Conservation (phyloP, 2,329 filamentous ascomycete genomes). For the Colletotrichum coccodes region DNA sequence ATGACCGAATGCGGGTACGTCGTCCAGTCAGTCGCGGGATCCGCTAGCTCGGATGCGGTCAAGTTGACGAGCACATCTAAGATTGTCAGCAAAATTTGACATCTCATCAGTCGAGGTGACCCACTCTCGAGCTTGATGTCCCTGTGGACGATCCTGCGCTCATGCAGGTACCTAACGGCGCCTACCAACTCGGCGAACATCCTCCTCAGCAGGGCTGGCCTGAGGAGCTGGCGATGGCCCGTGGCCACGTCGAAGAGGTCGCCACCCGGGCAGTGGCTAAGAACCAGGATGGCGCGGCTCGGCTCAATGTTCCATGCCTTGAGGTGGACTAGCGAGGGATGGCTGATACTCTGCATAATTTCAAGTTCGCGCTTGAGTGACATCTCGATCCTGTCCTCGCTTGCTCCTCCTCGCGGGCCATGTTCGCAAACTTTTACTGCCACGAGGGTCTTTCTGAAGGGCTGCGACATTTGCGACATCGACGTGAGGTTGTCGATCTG, state of each 20-base stretch:
- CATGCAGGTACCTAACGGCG: constrained; percentile 87
- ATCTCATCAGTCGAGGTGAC: constrained; percentile 42
- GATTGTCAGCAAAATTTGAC: constrained; percentile 19
- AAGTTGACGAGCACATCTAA: constrained; percentile 92
- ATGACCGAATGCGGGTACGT: constrained; percentile 84
- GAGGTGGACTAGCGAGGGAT: constrained; percentile 90
- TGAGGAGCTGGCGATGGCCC: constrained; percentile 73
- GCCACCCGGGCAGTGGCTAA: constrained; percentile 93
- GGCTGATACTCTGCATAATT: constrained; percentile 87
- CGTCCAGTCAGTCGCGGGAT: constrained; percentile 72
- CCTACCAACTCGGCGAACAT: constrained; percentile 91
- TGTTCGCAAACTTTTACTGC: constrained; percentile 97
- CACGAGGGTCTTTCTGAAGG: constrained; percentile 81
- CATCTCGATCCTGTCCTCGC: constrained; percentile 92
- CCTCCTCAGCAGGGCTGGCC: constrained; percentile 76
- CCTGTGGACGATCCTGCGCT: constrained; percentile 87
- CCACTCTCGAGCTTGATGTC: constrained; percentile 97
- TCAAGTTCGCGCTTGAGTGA: constrained; percentile 95
- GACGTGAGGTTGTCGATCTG: constrained; percentile 47
- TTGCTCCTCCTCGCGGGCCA: constrained; percentile 91
- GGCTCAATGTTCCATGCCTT: constrained; percentile 92
- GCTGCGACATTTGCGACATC: constrained; percentile 51
- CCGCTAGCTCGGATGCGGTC: constrained; percentile 72
- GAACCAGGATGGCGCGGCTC: constrained; percentile 82
- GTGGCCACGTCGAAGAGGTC: constrained; percentile 95